Evolutionary conservation across 495 filamentous ascomycete genomes (phyloP), one percentile per base, ranked within the genome.

Genomic region (Xylaria grammica): DNA sequence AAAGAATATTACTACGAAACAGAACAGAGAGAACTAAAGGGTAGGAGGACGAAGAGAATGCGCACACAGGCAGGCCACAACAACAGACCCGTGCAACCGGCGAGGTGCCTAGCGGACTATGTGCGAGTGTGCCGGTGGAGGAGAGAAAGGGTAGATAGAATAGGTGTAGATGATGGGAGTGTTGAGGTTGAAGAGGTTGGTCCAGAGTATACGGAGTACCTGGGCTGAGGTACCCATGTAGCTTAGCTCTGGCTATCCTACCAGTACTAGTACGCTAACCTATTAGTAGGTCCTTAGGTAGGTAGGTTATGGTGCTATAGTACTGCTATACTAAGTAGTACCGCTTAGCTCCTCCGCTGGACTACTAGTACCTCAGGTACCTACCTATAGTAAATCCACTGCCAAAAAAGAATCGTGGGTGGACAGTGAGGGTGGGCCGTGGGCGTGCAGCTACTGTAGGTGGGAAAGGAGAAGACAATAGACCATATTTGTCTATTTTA

Each of bases 71-170:
- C 62, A 50, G 53, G 62, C 62, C 62, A 58, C 62, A 44, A 51
- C 62, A 64, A 51, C 53, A 53, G 62, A 58, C 34, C 32, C 62
- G 40, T 64, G 53, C 36, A 45, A 58, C 62, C 62, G 62, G 9
- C 32, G 62, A 42, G 44, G 52, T 44, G 45, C 52, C 45, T 56
- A 42, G 58, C 45, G 44, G 46, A 60, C 36, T 27, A 51, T 63
- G 61, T 54, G 61, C 50, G 40, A 56, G 61, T 27, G 20, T 56
- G 61, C 51, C 50, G 52, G 62, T 56, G 52, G 62, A 64, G 53
- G 52, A 63, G 61, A 56, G 52, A 46, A 38, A 63, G 61, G 49
- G 52, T 34, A 38, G 53, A 5, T 46, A 11, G 26, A 34, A 38
- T 10, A 34, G 30, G 45, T 9, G 44, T 17, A 54, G n/a, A 22